Percentiles rank a stretch among this genome's conserved stretches.
Conservation (phyloP, 2,329 filamentous ascomycete species). For the Escovopsis sp. region DNA sequence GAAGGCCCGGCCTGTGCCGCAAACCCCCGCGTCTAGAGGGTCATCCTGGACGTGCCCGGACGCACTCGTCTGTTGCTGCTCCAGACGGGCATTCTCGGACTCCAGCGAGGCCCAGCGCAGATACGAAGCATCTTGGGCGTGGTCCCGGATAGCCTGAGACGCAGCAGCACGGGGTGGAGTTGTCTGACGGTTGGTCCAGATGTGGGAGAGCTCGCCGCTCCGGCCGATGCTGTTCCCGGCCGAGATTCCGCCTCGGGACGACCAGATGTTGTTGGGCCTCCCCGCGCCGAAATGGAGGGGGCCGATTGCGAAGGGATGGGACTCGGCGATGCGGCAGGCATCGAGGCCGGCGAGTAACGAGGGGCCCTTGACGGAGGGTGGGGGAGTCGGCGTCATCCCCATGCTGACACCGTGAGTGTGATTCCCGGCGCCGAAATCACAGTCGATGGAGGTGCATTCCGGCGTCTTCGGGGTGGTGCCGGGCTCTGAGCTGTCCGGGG, state of each 20-base stretch:
- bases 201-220: not conserved
- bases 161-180: not conserved
- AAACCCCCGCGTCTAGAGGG: no score
- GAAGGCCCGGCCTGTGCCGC: no score
- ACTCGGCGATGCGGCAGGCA: not conserved
- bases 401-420: not conserved
- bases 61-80: no score
- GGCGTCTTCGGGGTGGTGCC: not conserved
- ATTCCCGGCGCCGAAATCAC: no score
- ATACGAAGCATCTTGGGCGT: not conserved
- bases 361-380: not conserved
- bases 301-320: not conserved
- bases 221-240: not conserved
- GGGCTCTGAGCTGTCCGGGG: not conserved
- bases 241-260: not conserved
- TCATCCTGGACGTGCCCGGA: no score
- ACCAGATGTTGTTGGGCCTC: not conserved
- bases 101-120: constrained; percentile 2
- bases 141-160: not conserved
- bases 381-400: not conserved
- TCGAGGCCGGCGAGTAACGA: not conserved
- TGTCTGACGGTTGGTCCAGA: not conserved
- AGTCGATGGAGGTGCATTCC: not conserved
- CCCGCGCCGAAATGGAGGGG: not conserved
- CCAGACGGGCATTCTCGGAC: not conserved